Evolutionary conservation across 805 yeast genomes (phyloP).

Genomic region (Candida dajiaensis): DNA sequence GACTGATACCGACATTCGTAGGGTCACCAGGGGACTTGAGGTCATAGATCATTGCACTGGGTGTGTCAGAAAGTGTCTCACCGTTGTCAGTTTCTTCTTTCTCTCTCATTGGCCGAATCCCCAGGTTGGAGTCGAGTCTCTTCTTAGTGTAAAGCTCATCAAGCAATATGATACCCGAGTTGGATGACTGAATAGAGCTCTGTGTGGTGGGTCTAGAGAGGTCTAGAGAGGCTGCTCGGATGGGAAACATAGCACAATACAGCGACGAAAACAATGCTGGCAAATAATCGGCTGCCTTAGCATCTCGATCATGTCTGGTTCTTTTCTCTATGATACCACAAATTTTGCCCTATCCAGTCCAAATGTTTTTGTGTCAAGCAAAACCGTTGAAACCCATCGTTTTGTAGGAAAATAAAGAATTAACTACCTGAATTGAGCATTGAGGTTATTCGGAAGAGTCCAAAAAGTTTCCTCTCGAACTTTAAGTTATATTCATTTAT

Average conservation of each 20-base stretch:
- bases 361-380: background rate
- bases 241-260: background rate
- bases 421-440: too few species aligned
- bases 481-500: too few species aligned
- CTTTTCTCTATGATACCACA: background rate
- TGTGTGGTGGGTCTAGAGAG: constrained; percentile 9
- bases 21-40: background rate
- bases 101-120: background rate
- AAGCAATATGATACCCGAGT: constrained; percentile 4
- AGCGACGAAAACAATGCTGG: background rate
- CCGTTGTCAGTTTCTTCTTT: background rate
- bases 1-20: background rate
- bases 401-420: too few species aligned
- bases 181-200: constrained; percentile 13
- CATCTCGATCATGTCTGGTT: too few species aligned
- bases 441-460: too few species aligned
- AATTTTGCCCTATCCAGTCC: background rate
- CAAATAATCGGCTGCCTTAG: too few species aligned
- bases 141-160: background rate
- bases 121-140: background rate
- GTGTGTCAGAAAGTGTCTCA: background rate
- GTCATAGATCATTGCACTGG: constrained; percentile 1
- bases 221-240: background rate
- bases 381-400: too few species aligned
- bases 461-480: too few species aligned